These are phyloP conservation scores for Bipolaris victoriae DNA, from an alignment of 2,329 filamentous ascomycete species.

Conservation along the genomic window DNA sequence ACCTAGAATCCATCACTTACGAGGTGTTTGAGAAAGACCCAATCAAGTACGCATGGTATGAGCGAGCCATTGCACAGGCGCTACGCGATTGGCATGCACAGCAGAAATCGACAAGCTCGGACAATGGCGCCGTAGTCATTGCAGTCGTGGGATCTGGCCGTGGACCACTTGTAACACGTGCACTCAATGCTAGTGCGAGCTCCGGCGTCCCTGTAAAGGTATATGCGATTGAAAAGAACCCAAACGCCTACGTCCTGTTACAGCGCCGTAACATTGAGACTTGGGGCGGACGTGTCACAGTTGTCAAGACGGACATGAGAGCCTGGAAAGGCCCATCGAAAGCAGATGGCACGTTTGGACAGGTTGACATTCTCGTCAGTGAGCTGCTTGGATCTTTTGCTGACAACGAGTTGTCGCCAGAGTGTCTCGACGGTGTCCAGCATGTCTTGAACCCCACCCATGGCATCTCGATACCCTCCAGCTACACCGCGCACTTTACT, in stretches of 20 bases:
- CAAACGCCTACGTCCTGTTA: conserved; percentile 92
- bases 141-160: conserved; percentile 93
- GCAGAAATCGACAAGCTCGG: conserved; percentile 74
- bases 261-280: conserved; percentile 78
- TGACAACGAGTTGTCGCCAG: conserved; percentile 95
- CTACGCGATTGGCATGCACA: conserved; percentile 78
- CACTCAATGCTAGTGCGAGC: conserved; percentile 76
- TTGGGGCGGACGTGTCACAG: conserved; percentile 82
- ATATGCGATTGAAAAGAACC: conserved; percentile 97
- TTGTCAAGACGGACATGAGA: conserved; percentile 97
- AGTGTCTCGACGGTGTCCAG: conserved; percentile 95
- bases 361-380: conserved; percentile 91
- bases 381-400: conserved; percentile 94
- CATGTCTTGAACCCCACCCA: conserved; percentile 79
- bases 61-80: conserved; percentile 80
- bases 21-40: conserved; percentile 99
- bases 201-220: conserved; percentile 81
- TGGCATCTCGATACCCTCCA: conserved; percentile 91
- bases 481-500: conserved; percentile 92
- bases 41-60: conserved; percentile 97
- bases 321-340: conserved; percentile 84
- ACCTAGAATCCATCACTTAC: conserved; percentile 95
- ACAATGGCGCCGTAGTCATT: conserved; percentile 75
- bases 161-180: conserved; percentile 87
- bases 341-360: conserved; percentile 61